A percentile compares a stretch with the other conserved stretches of the same genome.
These are phyloP conservation scores for Mycena sanguinolenta DNA, from an alignment of 768 basidiomycete species.

Conservation along the genomic window DNA sequence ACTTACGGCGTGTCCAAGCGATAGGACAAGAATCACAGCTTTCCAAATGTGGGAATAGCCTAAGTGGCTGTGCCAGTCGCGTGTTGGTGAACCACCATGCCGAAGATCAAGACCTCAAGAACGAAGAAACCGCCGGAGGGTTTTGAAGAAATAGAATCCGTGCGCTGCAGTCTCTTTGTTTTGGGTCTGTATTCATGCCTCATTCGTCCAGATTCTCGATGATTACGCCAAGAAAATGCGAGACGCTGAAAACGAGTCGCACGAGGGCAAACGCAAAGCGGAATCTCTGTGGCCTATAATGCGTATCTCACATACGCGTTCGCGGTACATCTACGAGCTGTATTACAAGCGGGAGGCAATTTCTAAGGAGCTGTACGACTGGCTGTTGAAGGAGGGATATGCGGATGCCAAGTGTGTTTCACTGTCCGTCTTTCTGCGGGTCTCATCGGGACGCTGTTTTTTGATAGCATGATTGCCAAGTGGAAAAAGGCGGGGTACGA, in stretches of 20 bases:
- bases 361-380: constrained; percentile 93
- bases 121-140: constrained; percentile 97
- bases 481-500: constrained; percentile 99
- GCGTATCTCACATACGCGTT: constrained; percentile 96
- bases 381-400: constrained; percentile 97
- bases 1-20: too few relatives aligned
- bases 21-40: too few relatives aligned
- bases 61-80: background rate
- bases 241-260: constrained; percentile 97
- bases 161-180: constrained; percentile 48
- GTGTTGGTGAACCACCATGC: constrained; percentile 64
- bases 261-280: constrained; percentile 97
- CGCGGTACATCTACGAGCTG: constrained; percentile 96
- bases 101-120: constrained; percentile 91
- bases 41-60: background rate
- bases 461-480: constrained; percentile 93
- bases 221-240: constrained; percentile 99
- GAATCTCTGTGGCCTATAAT: constrained; percentile 98
- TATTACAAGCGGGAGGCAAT: constrained; percentile 99
- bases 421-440: background rate
- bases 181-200: constrained; percentile 17
- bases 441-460: constrained; percentile 29
- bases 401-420: constrained; percentile 91
- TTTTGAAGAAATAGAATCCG: constrained; percentile 92
- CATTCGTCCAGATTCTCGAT: constrained; percentile 81